Evolutionary conservation across 139 green algal species (phyloP).

Genomic region (Tetraselmis chui): DNA sequence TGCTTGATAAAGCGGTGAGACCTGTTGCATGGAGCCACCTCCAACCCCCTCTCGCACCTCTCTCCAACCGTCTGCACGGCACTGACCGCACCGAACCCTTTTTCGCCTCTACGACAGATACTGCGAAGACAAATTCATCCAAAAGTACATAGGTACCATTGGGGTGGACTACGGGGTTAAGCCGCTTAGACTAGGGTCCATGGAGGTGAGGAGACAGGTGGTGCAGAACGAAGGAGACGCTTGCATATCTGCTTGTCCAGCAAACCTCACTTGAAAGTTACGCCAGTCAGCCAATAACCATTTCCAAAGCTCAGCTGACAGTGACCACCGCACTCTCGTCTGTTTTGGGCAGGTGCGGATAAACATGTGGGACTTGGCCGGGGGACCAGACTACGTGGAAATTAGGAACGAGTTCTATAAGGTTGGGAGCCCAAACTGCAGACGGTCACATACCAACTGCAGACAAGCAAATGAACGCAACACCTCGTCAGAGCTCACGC

Average conservation of each 20-base stretch:
- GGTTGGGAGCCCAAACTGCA: too few species aligned
- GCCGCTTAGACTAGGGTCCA: slow-evolving; percentile 34
- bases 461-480: too few species aligned
- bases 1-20: slow-evolving; percentile 63
- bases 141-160: slow-evolving; percentile 62
- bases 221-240: too few species aligned
- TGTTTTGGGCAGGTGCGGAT: slow-evolving; percentile 36
- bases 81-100: too few species aligned
- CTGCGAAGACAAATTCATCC: slow-evolving; percentile 61
- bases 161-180: slow-evolving; percentile 68
- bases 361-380: slow-evolving; percentile 62
- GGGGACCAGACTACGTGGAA: slow-evolving; percentile 38
- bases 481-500: too few species aligned
- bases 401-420: slow-evolving; percentile 66
- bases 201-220: background rate
- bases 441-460: too few species aligned
- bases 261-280: too few species aligned
- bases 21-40: too few species aligned
- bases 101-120: slow-evolving; percentile 36
- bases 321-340: background rate
- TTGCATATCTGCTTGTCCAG: too few species aligned
- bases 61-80: too few species aligned
- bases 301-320: too few species aligned
- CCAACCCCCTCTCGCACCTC: background rate
- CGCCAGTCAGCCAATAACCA: too few species aligned